Base-by-base conservation (phyloP, 345 rosid species). In the Mangifera indica region DNA sequence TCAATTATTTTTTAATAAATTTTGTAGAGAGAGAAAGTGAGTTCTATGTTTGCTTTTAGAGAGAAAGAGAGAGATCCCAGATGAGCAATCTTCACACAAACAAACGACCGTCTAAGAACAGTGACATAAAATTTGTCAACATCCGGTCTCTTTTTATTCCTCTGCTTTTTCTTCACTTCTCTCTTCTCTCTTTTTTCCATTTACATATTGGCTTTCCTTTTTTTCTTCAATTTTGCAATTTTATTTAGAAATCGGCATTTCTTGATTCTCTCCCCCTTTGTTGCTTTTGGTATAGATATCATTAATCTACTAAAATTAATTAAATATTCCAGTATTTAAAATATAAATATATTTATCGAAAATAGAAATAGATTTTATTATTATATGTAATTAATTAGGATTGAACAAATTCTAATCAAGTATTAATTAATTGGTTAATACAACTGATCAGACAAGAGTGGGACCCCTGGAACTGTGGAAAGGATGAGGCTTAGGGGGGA, bases 121-220 rank as follows among this genome's bases (percentile, higher is more conserved):
- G 86, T 87, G 91, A 89, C 97, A 88, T 85, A 87, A 89, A 88
- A 89, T 88, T 90, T 91, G 98, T 91, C 98, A 89, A 94, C 92
- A 89, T 85, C 88, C 88, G 90, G 96, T 91, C 93, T 88, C 88
- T 83, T 89, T 88, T 84, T 85, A 89, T 93, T 93, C 32, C 93
- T 87, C 85, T 88, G 86, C 85, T 81, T 86, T 85, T 77, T 84
- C 86, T 81, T 76, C 77, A 49, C 80, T 77, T 69, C 76, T 72
- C 74, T 62, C 78, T 34, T 25, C 80, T 25, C 34, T 29, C 46
- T 67, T 52, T 69, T 40, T 59, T 53, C 51, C 61, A 63, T 15
- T 26, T 26, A 12, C 7, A 7, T 61, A 29, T 25, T 59, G 57
- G 20, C n/a, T 9, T 4, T 40, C 32, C 32, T 29, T 29, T 29